Evolutionary conservation across 192 early-diverging fungal genomes (phyloP), one percentile per base, ranked within the genome.

Genomic region (Entomortierella lignicola): DNA sequence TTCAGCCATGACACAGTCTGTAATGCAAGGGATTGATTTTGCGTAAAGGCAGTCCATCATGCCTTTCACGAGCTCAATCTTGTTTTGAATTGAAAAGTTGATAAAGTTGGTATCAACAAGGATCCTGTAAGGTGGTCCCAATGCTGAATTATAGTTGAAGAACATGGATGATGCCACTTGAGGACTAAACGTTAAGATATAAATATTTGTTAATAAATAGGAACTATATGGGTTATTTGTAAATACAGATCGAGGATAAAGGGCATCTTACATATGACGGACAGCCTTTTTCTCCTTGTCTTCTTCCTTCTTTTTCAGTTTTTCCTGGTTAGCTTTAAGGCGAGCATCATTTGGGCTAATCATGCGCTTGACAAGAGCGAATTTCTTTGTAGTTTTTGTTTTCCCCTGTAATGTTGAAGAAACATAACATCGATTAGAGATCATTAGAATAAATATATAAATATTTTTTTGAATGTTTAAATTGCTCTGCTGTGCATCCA

Each of bases 21-120:
- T 98, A 48, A 99, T 93, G 75, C 96, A 98, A 23, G 97, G 97
- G 61, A 98, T 93, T 70, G 95, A 96, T 83, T 98, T 98, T 51
- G 96, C 96, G 72, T 94, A 97, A n/a, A 99, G 85, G 71, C 97
- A 99, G 82, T 99, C 96, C 98, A 99, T 98, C 96, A 97, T 97
- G 21, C 94, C 91, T 60, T 97, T 93, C 31, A 98, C 89, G 31
- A 97, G 85, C 80, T 99, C 98, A 29, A 99, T 89, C 77, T 98
- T 97, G 88, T 99, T 99, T 81, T 98, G 97, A 73, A 99, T 95
- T 13, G 96, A 94, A 79, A 99, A 98, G 87, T 99, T 99, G 89
- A 99, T 99, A 61, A 99, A 99, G 82, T 99, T 99, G 72, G 98
- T 98, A 84, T 99, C 98, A 41, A 99, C 91, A 13, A 99, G 82